Percentiles rank a stretch among this genome's conserved stretches.
phyloP scores from a whole-genome alignment of 306 rosid species.

The Vicia villosa region DNA sequence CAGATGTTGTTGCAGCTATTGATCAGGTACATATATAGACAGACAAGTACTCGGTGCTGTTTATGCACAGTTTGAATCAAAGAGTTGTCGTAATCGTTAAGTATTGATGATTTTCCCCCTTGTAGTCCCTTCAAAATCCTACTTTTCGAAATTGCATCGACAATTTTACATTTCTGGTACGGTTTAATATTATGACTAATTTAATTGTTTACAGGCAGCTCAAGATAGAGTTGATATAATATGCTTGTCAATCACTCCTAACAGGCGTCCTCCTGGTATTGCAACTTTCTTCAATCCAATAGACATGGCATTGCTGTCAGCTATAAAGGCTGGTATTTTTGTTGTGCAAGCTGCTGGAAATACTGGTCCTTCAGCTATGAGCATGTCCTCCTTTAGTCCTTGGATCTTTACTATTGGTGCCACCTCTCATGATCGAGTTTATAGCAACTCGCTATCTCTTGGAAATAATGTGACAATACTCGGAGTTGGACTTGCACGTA shows the following conservation, averaged over 20 bases:
- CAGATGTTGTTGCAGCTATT: slow-evolving; percentile 97
- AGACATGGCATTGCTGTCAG: slow-evolving; percentile 94
- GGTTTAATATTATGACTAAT: slow-evolving; percentile 21
- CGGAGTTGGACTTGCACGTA: slow-evolving; percentile 97
- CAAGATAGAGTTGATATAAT: slow-evolving; percentile 89
- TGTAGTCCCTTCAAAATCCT: too few species aligned
- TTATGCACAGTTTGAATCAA: too few species aligned
- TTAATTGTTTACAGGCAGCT: slow-evolving; percentile 72
- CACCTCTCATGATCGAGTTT: slow-evolving; percentile 79
- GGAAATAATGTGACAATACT: slow-evolving; percentile 82
- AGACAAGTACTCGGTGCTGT: slow-evolving; percentile 25
- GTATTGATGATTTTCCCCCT: too few species aligned
- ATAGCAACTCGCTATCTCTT: slow-evolving; percentile 75
- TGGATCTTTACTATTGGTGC: slow-evolving; percentile 97
- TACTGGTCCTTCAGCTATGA: slow-evolving; percentile 93
- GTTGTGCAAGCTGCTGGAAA: slow-evolving; percentile 99
- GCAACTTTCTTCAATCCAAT: slow-evolving; percentile 96
- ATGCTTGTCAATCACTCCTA: slow-evolving; percentile 92
- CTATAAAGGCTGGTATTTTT: slow-evolving; percentile 86
- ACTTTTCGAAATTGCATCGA: too few species aligned
- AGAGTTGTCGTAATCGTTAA: too few species aligned
- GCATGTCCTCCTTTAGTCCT: slow-evolving; percentile 97
- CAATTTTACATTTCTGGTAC: slow-evolving; percentile 7
- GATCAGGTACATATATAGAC: slow-evolving; percentile 67
- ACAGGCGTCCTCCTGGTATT: slow-evolving; percentile 86